Evolutionary conservation across 2,329 filamentous ascomycete species (phyloP).

Genomic region (Anthostomella pinea): DNA sequence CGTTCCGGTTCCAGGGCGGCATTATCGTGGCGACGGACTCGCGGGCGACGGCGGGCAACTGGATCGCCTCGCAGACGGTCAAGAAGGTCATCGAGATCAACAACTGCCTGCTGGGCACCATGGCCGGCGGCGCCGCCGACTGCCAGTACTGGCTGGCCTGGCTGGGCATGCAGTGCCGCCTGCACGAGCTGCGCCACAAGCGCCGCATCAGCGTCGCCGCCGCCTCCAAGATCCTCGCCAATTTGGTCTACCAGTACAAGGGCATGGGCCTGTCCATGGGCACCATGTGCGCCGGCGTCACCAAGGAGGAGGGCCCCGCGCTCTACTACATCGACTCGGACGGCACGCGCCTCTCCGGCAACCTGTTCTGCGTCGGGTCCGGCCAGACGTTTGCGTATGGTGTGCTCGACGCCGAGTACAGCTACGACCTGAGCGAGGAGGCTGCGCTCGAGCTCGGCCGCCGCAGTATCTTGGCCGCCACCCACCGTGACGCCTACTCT

Average conservation of each 20-base stretch:
- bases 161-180: slow-evolving; percentile 97
- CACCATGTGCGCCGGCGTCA: slow-evolving; percentile 98
- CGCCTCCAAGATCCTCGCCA: slow-evolving; percentile 96
- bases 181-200: slow-evolving; percentile 99
- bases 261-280: slow-evolving; percentile 98
- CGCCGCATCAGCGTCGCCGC: slow-evolving; percentile 96
- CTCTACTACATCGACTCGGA: slow-evolving; percentile 99
- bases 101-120: slow-evolving; percentile 87
- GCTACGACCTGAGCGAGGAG: slow-evolving; percentile 80
- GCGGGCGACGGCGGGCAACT: slow-evolving; percentile 93
- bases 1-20: slow-evolving; percentile 96
- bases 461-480: slow-evolving; percentile 91
- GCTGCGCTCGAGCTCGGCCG: slow-evolving; percentile 88
- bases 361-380: slow-evolving; percentile 96
- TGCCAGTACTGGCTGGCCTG: slow-evolving; percentile 99
- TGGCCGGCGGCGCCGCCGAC: slow-evolving; percentile 97
- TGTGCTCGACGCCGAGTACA: slow-evolving; percentile 93
- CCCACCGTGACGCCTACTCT: slow-evolving; percentile 96
- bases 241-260: slow-evolving; percentile 98
- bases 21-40: slow-evolving; percentile 99
- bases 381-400: slow-evolving; percentile 99
- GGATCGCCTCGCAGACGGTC: slow-evolving; percentile 99
- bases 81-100: slow-evolving; percentile 99
- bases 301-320: slow-evolving; percentile 89
- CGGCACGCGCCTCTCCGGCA: slow-evolving; percentile 86